Evolutionary conservation across 345 rosid genomes (phyloP).

Genomic region (Angophora floribunda): DNA sequence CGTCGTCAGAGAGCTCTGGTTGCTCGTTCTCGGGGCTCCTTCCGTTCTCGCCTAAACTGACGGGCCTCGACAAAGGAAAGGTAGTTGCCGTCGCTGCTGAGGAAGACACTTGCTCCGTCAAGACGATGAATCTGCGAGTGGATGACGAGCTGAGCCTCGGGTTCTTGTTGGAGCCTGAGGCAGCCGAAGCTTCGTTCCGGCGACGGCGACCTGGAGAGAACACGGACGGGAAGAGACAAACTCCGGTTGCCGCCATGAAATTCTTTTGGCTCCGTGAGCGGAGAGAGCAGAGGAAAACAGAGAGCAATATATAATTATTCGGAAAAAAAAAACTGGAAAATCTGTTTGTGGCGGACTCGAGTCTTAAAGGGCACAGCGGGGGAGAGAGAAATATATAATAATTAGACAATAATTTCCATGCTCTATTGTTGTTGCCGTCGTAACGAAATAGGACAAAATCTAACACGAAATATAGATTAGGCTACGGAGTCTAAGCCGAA

Average conservation of each 20-base stretch:
- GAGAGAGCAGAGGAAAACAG: too few species aligned
- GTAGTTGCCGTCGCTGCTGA: neutral
- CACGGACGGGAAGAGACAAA: neutral
- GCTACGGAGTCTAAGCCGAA: neutral
- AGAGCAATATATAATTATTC: neutral
- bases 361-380: neutral
- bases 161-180: neutral
- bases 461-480: neutral
- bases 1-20: neutral
- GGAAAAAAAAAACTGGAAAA: neutral
- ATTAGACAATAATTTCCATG: neutral
- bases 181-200: neutral
- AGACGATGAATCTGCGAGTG: constrained; percentile 1
- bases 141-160: neutral
- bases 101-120: constrained; percentile 3
- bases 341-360: neutral
- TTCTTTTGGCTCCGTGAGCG: neutral
- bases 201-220: constrained; percentile 1
- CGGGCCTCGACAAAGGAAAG: neutral
- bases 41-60: neutral
- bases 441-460: neutral
- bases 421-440: neutral
- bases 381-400: neutral
- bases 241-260: constrained; percentile 10
- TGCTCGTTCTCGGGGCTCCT: neutral